Evolutionary conservation across 345 rosid genomes (phyloP).

Genomic region (Citrus sinensis): DVS_A1.0 CM039161.1:19721001-19721500

Average conservation of each 20-base stretch:
- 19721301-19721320: neutral
- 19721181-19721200: neutral
- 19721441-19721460: neutral
- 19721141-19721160: conserved; percentile 1
- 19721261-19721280: neutral
- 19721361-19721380: conserved; percentile 9
- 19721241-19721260: conserved; percentile 15
- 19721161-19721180: neutral
- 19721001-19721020: too few species aligned
- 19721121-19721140: conserved; percentile 12
- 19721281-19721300: neutral
- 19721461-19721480: neutral
- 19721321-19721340: conserved; percentile 2
- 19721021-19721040: too few species aligned
- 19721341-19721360: conserved; percentile 15
- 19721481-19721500: neutral
- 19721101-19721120: neutral
- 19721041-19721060: too few species aligned
- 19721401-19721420: neutral
- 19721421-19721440: neutral
- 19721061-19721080: neutral
- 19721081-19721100: neutral
- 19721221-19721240: conserved; percentile 23
- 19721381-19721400: neutral
- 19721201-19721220: neutral